Percentiles rank a stretch among this genome's conserved stretches.
phyloP scores from a whole-genome alignment of 495 filamentous ascomycete species.

The Ramalina intermedia region DNA sequence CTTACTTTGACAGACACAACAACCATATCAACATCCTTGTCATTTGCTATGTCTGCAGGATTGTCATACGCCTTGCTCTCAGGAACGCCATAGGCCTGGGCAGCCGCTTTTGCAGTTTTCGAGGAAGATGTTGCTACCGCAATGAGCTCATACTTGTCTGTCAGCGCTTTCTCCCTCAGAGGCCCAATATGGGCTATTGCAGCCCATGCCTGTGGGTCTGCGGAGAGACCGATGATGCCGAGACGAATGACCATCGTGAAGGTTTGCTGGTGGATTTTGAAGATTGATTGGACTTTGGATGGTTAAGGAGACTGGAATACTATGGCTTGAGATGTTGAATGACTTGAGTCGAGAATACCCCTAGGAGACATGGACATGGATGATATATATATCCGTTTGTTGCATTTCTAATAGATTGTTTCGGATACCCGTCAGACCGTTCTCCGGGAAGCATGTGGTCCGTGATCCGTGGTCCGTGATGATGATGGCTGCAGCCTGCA shows the following conservation, averaged over 20 bases:
- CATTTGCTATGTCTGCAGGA: conserved; percentile 33
- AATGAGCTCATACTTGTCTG: conserved; percentile 34
- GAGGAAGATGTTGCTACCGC: conserved; percentile 44
- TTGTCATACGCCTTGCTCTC: conserved; percentile 35
- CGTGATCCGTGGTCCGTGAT: too few species aligned
- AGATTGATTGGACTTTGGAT: too few species aligned
- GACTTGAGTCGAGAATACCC: too few species aligned
- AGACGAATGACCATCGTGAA: conserved; percentile 25
- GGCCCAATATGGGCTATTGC: conserved; percentile 42
- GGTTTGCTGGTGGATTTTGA: background rate
- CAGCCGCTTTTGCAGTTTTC: conserved; percentile 32
- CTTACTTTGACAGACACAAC: conserved; percentile 35
- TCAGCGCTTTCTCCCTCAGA: conserved; percentile 20
- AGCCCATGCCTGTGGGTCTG: conserved; percentile 33
- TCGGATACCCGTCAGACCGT: too few species aligned
- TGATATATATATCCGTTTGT: too few species aligned
- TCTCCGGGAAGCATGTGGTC: too few species aligned
- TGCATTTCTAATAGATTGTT: too few species aligned
- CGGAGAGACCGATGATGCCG: conserved; percentile 44
- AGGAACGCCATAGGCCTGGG: conserved; percentile 29
- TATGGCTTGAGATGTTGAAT: too few species aligned
- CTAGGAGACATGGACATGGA: too few species aligned
- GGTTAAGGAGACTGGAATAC: too few species aligned
- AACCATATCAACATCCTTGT: conserved; percentile 45
- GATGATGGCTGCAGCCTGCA: too few species aligned